phyloP scores from a whole-genome alignment of 805 yeast species.

The Kazachstania martiniae region DNA sequence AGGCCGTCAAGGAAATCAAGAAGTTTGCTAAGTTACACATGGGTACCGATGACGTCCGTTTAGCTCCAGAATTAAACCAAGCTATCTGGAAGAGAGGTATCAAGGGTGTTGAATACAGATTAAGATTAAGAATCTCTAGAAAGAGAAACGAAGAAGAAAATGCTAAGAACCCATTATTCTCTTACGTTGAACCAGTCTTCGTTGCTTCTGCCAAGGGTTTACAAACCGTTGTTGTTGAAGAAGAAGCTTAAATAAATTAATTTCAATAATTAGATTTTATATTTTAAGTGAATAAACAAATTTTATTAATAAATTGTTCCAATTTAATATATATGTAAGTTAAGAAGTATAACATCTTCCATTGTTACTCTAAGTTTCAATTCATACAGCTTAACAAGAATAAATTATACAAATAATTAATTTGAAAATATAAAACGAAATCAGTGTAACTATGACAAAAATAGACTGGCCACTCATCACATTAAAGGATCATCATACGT shows the following conservation, averaged over 20 bases:
- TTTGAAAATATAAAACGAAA: too few species aligned
- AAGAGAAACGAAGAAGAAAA: constrained; percentile 99
- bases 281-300: constrained; percentile 2
- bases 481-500: constrained; percentile 33
- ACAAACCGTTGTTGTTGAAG: constrained; percentile 94
- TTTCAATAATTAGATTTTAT: too few species aligned
- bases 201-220: constrained; percentile 96
- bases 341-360: too few species aligned
- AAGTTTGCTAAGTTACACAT: constrained; percentile 97
- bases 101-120: constrained; percentile 97
- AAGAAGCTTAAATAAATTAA: constrained; percentile 39
- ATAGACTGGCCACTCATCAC: constrained; percentile 48
- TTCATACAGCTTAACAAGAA: too few species aligned
- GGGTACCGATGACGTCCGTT: constrained; percentile 98
- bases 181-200: constrained; percentile 94
- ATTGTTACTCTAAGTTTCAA: too few species aligned
- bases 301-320: not conserved
- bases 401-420: too few species aligned
- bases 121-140: constrained; percentile 97
- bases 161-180: constrained; percentile 94
- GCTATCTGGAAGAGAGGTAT: constrained; percentile 99
- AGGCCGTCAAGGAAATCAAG: constrained; percentile 98
- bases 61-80: constrained; percentile 97
- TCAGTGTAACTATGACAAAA: constrained; percentile 45
- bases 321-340: too few species aligned